Evolutionary conservation across 2,329 filamentous ascomycete genomes (phyloP).

Genomic region (Pseudogymnoascus sp.): DNA sequence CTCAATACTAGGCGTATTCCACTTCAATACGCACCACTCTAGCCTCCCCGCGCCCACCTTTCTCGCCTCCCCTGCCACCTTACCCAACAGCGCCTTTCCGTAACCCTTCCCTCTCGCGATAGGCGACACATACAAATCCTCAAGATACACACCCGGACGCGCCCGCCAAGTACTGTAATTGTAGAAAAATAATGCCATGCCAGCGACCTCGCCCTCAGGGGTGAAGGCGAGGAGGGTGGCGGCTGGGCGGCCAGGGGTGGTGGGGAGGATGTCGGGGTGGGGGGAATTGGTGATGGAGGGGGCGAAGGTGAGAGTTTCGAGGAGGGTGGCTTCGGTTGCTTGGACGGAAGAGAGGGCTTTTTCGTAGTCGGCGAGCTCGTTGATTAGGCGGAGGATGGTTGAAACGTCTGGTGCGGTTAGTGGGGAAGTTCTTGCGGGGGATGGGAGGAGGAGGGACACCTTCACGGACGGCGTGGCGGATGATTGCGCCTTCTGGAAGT

Average conservation of each 20-base stretch:
- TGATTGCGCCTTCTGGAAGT: conserved; percentile 20
- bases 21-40: conserved; percentile 87
- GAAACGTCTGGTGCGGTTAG: conserved; percentile 56
- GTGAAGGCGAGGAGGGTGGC: conserved; percentile 62
- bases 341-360: conserved; percentile 64
- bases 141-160: conserved; percentile 82
- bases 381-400: conserved; percentile 72
- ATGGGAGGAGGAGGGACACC: conserved; percentile 32
- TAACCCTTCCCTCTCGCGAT: conserved; percentile 67
- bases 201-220: conserved; percentile 43
- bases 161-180: conserved; percentile 93
- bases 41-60: conserved; percentile 64
- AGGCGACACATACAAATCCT: conserved; percentile 79
- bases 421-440: conserved; percentile 1
- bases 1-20: conserved; percentile 83
- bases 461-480: conserved; percentile 52
- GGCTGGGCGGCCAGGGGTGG: conserved; percentile 52
- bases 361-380: conserved; percentile 82
- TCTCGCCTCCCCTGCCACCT: conserved; percentile 70
- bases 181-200: conserved; percentile 88
- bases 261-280: conserved; percentile 41
- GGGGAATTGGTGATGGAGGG: conserved; percentile 36
- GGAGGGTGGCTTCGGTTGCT: conserved; percentile 67
- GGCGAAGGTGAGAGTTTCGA: conserved; percentile 71
- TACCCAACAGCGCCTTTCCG: conserved; percentile 64